These are phyloP conservation scores for Scleroderma citrinum DNA, from an alignment of 768 basidiomycete genomes.

Conservation along the genomic window DNA sequence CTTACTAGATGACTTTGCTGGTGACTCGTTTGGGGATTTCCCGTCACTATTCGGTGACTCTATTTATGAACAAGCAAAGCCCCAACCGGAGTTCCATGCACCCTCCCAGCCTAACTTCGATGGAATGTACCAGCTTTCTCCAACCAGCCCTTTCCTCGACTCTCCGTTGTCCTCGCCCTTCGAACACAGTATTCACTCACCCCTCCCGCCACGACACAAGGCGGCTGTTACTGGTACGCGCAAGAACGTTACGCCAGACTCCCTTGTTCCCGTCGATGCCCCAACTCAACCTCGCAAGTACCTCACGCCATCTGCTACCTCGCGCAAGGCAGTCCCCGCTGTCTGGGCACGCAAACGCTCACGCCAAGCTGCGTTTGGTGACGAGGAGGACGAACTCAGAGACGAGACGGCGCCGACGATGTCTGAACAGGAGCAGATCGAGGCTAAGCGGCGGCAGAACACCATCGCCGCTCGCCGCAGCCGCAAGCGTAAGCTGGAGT, in stretches of 20 bases:
- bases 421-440: constrained; percentile 62
- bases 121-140: constrained; percentile 44
- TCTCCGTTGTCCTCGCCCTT: constrained; percentile 27
- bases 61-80: constrained; percentile 13
- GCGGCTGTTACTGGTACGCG: constrained; percentile 58
- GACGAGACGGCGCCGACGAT: constrained; percentile 40
- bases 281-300: constrained; percentile 81
- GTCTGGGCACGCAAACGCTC: constrained; percentile 63
- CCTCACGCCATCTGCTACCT: constrained; percentile 63
- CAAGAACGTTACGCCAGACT: constrained; percentile 58
- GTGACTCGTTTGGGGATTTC: constrained; percentile 28
- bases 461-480: constrained; percentile 81
- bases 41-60: constrained; percentile 29
- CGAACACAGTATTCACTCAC: constrained; percentile 10
- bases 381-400: constrained; percentile 46
- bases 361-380: constrained; percentile 41
- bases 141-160: constrained; percentile 45
- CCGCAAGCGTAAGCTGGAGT: constrained; percentile 66
- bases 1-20: constrained; percentile 29
- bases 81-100: constrained; percentile 8
- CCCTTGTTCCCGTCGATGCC: constrained; percentile 65
- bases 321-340: constrained; percentile 72
- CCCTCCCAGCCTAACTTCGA: constrained; percentile 26
- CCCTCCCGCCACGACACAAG: constrained; percentile 28
- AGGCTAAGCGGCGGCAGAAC: constrained; percentile 76